A percentile compares a stretch with the other conserved stretches of the same genome.
These are phyloP conservation scores for Hippophae rhamnoides DNA, from an alignment of 306 rosid species.

Conservation along the genomic window DNA sequence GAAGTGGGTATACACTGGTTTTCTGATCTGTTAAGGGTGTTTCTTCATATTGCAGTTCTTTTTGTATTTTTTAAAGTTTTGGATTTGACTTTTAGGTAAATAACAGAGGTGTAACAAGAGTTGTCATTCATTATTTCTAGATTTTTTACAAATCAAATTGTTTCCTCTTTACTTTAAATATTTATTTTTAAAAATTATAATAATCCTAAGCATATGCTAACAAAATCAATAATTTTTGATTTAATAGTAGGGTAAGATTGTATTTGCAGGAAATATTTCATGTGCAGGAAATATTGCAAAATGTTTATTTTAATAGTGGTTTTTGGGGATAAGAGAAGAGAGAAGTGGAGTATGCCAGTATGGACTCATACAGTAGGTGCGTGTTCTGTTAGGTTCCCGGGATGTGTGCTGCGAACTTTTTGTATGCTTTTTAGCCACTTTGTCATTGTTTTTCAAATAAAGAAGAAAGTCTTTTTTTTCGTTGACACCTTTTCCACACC, in stretches of 20 bases:
- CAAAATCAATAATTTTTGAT: too few species aligned
- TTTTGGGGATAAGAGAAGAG: slow-evolving; percentile 6
- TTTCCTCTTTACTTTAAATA: too few species aligned
- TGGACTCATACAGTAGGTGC: not conserved
- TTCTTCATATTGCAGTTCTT: not conserved
- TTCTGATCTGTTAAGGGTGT: slow-evolving; percentile 22
- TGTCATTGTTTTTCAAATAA: not conserved
- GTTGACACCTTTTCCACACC: slow-evolving; percentile 10
- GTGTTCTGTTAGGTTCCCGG: not conserved
- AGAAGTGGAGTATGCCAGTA: slow-evolving; percentile 3
- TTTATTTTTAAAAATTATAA: too few species aligned
- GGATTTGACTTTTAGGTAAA: slow-evolving; percentile 28
- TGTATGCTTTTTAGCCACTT: slow-evolving; percentile 5
- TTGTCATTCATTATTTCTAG: not conserved
- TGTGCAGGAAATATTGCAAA: slow-evolving; percentile 16
- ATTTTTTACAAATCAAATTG: too few species aligned
- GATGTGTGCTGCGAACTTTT: not conserved
- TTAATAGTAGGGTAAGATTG: too few species aligned
- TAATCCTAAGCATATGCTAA: too few species aligned
- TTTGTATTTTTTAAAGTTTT: not conserved
- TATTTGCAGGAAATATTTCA: slow-evolving; percentile 16
- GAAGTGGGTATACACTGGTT: slow-evolving; percentile 2
- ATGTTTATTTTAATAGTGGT: not conserved
- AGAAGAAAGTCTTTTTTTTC: not conserved
- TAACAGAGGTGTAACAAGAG: not conserved